A percentile compares a stretch with the other conserved stretches of the same genome.
phyloP scores from a whole-genome alignment of 1,139 yeast species.

The Diutina catenulata region DNA sequence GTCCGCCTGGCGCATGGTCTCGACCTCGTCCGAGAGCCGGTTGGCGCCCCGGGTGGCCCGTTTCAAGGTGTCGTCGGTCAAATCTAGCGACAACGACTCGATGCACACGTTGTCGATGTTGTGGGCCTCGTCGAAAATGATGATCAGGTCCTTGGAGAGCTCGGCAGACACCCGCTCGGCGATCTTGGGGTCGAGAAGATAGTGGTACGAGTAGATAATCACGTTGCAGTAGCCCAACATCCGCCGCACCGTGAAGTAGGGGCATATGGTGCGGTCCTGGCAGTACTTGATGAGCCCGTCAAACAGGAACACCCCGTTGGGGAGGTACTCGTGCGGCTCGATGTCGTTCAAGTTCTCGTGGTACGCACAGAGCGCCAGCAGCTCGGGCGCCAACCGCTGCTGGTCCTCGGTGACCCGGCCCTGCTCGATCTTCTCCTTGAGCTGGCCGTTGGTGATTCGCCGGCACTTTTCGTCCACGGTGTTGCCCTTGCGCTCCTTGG shows the following conservation, averaged over 20 bases:
- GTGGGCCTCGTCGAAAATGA: constrained; percentile 97
- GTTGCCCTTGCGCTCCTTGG: constrained; percentile 83
- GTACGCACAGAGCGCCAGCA: constrained; percentile 47
- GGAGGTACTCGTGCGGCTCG: constrained; percentile 82
- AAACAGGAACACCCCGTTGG: constrained; percentile 90
- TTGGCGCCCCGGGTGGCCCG: constrained; percentile 59
- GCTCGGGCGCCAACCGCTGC: constrained; percentile 27
- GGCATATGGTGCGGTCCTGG: constrained; percentile 72
- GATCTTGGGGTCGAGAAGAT: constrained; percentile 89
- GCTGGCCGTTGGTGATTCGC: constrained; percentile 84
- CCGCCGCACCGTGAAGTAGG: constrained; percentile 94
- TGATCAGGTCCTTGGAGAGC: constrained; percentile 82
- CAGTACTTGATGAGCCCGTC: constrained; percentile 73
- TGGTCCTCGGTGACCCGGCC: constrained; percentile 44
- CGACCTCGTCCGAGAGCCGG: constrained; percentile 62
- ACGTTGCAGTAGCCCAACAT: constrained; percentile 95
- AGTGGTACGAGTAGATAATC: constrained; percentile 92
- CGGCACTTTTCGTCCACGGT: constrained; percentile 95
- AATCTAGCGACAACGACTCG: constrained; percentile 82
- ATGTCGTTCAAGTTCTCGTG: constrained; percentile 81
- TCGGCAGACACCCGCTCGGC: constrained; percentile 92
- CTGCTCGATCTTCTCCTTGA: constrained; percentile 51
- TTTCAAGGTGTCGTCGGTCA: constrained; percentile 35
- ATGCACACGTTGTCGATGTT: constrained; percentile 97
- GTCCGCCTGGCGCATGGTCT: constrained; percentile 73